Percentiles rank a stretch among this genome's conserved stretches.
Conservation (phyloP, 371 early-diverging fungal species). For the Rhizopus stolonifer region DNA sequence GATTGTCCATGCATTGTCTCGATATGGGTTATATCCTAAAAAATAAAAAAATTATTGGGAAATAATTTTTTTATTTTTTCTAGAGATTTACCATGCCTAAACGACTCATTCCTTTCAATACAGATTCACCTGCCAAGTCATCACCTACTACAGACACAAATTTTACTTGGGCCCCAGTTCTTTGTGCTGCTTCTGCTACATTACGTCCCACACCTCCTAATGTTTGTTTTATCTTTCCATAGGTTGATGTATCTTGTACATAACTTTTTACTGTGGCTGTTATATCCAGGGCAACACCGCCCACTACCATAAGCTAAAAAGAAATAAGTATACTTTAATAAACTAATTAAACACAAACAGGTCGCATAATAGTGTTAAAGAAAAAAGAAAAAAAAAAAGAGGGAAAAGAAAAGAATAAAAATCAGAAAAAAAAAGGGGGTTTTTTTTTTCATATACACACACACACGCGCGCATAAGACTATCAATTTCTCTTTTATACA, state of each 20-base stretch:
- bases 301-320: slow-evolving; percentile 67
- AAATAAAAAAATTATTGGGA: not conserved
- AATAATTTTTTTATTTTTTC: not conserved
- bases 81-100: slow-evolving; percentile 56
- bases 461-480: too few relatives aligned
- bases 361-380: not conserved
- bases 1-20: slow-evolving; percentile 17
- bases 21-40: slow-evolving; percentile 37
- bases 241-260: slow-evolving; percentile 66
- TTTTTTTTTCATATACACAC: too few relatives aligned
- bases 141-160: slow-evolving; percentile 73
- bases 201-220: slow-evolving; percentile 93
- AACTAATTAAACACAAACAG: slow-evolving; percentile 12
- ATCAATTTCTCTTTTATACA: too few relatives aligned
- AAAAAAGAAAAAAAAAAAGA: too few relatives aligned
- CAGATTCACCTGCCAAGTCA: slow-evolving; percentile 63
- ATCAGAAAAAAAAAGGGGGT: too few relatives aligned
- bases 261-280: slow-evolving; percentile 42
- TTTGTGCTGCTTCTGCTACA: slow-evolving; percentile 77
- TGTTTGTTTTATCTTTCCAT: slow-evolving; percentile 64
- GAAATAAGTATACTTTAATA: not conserved
- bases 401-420: too few relatives aligned
- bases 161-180: slow-evolving; percentile 55
- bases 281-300: slow-evolving; percentile 85
- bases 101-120: slow-evolving; percentile 52